Evolutionary conservation across 495 filamentous ascomycete genomes (phyloP).

Genomic region (Friedmanniomyces simplex): DNA sequence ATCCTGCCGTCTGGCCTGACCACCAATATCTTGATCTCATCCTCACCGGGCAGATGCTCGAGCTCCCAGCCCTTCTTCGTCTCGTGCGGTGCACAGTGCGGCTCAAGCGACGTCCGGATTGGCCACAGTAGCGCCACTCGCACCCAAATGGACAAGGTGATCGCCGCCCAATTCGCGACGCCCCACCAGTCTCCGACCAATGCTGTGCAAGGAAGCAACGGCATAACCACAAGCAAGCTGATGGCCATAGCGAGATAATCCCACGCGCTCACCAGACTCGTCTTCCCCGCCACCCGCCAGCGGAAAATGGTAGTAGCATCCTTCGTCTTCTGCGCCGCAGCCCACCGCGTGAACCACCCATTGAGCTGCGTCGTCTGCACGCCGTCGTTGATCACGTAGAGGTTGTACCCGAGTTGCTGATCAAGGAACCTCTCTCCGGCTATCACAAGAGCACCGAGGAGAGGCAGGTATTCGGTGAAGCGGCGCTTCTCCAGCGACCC

Average conservation of each 20-base stretch:
- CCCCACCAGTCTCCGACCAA: neutral
- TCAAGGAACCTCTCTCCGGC: neutral
- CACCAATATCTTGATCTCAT: neutral
- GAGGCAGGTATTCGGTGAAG: neutral
- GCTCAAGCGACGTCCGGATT: neutral
- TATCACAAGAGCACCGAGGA: neutral
- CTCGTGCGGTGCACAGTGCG: neutral
- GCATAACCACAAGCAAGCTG: neutral
- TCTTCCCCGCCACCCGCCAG: neutral
- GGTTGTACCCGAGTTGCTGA: neutral
- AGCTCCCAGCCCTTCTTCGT: neutral
- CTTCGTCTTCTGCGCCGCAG: neutral
- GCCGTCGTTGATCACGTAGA: slow-evolving; percentile 11
- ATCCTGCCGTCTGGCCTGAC: neutral
- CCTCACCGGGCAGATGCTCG: neutral
- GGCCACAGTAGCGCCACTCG: neutral
- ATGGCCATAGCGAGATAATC: neutral
- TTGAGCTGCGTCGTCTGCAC: slow-evolving; percentile 5
- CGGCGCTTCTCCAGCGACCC: slow-evolving; percentile 6
- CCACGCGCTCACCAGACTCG: neutral
- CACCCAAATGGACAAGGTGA: neutral
- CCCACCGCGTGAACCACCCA: slow-evolving; percentile 14
- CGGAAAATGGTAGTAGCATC: neutral
- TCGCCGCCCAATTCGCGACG: neutral
- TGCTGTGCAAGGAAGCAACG: neutral